Percentiles rank a stretch among this genome's conserved stretches.
Conservation (phyloP, 208 protist species). For the Sergeia podlipaevii region DNA sequence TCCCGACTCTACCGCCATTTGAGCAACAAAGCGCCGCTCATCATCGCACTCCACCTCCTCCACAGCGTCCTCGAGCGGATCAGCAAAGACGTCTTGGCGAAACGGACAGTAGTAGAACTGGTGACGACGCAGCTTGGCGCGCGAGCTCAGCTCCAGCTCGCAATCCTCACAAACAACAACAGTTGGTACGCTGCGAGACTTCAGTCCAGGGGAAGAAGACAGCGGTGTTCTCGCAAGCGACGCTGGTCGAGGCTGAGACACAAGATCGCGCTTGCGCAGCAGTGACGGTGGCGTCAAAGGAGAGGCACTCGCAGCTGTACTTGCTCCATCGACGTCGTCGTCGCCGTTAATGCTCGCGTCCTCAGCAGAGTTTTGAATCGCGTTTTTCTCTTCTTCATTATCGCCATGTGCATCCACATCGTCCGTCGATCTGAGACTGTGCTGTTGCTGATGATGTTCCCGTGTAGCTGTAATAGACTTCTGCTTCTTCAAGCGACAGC, state of each 20-base stretch:
- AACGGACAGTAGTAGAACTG: conserved; percentile 76
- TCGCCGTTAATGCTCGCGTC: too few relatives aligned
- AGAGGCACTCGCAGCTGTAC: background rate
- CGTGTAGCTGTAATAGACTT: background rate
- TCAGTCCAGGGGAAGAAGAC: too few relatives aligned
- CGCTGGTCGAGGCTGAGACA: too few relatives aligned
- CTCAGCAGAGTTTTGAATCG: too few relatives aligned
- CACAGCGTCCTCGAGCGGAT: conserved; percentile 28
- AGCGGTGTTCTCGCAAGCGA: too few relatives aligned
- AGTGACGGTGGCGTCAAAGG: too few relatives aligned
- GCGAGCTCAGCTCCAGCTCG: conserved; percentile 60
- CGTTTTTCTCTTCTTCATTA: too few relatives aligned
- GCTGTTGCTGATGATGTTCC: too few relatives aligned
- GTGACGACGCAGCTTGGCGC: conserved; percentile 61
- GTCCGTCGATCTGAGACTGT: background rate
- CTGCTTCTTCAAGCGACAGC: too few relatives aligned
- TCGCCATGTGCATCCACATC: background rate
- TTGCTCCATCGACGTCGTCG: background rate
- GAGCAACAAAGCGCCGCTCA: conserved; percentile 15
- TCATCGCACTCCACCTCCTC: conserved; percentile 6
- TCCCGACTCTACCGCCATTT: conserved; percentile 15
- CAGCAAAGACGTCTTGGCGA: conserved; percentile 56
- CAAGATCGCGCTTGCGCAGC: too few relatives aligned
- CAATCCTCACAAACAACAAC: conserved; percentile 54
- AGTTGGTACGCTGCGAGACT: too few relatives aligned